phyloP scores from a whole-genome alignment of 164 flowering plant genomes.

The Stephania japonica region DNA sequence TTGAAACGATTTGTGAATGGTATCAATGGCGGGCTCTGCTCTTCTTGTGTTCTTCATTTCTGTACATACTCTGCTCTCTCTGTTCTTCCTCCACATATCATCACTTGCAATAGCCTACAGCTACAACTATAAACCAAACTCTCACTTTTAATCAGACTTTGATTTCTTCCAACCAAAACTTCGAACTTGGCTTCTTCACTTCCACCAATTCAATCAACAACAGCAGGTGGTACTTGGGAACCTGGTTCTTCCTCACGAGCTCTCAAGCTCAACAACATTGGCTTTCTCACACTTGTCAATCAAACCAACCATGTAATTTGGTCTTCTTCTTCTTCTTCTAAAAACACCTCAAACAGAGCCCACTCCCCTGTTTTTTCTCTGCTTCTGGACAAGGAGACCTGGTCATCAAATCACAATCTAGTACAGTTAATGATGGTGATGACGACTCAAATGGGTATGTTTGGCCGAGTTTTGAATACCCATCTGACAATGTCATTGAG shows the following conservation, averaged over 20 bases:
- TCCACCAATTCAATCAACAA: not conserved
- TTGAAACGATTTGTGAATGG: conserved; percentile 1
- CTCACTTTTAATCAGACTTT: not conserved
- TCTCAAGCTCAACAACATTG: not conserved
- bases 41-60: not conserved
- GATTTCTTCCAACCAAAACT: not conserved
- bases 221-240: conserved; percentile 4
- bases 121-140: not conserved
- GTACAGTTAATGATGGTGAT: not conserved
- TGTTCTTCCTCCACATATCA: not conserved
- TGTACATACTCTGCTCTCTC: not conserved
- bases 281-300: conserved; percentile 1
- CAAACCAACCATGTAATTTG: not conserved
- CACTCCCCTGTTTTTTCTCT: not conserved
- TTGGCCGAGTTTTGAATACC: conserved; percentile 8
- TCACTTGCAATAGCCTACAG: not conserved
- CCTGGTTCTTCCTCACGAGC: conserved; percentile 2
- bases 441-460: not conserved
- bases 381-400: conserved; percentile 3
- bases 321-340: not conserved
- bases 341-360: not conserved
- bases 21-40: not conserved
- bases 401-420: not conserved
- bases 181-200: conserved; percentile 7
- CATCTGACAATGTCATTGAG: not conserved